Percentiles rank a stretch among this genome's conserved stretches.
Conservation (phyloP, 345 rosid genomes). For the Noccaea caerulescens region DNA sequence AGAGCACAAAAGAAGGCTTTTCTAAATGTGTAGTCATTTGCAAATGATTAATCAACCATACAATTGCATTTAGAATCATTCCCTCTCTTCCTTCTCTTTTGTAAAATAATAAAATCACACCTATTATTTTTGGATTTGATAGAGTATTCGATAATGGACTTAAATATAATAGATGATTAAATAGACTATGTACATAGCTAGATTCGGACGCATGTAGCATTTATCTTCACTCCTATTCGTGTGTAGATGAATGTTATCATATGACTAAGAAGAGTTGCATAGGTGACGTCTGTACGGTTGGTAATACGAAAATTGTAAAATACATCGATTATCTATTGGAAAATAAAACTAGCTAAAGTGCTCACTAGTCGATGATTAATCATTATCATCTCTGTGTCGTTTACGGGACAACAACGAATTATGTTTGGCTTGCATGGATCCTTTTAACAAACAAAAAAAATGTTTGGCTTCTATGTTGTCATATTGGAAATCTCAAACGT, state of each 20-base stretch:
- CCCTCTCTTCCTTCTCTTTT: conserved; percentile 20
- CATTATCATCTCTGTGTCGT: neutral
- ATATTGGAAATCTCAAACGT: neutral
- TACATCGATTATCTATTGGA: neutral
- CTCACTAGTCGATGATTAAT: neutral
- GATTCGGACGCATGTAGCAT: conserved; percentile 44
- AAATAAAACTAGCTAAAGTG: neutral
- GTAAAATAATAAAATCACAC: conserved; percentile 1
- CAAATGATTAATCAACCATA: conserved; percentile 40
- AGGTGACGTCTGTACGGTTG: neutral
- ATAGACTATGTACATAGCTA: conserved; percentile 21
- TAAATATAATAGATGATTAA: conserved; percentile 15
- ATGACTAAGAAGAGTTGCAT: neutral
- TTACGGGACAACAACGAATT: neutral
- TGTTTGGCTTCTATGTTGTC: neutral
- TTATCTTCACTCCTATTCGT: conserved; percentile 31
- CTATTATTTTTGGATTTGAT: conserved; percentile 37
- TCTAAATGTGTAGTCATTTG: conserved; percentile 32
- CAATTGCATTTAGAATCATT: conserved; percentile 27
- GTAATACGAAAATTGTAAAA: neutral
- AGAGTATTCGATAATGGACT: conserved; percentile 40
- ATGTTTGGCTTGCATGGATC: too few species aligned
- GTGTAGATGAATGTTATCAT: neutral
- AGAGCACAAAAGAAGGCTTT: conserved; percentile 22
- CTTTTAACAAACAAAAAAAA: too few species aligned